These are phyloP conservation scores for Peniophora sp. DNA, from an alignment of 1,284 basidiomycete species.

Conservation along the genomic window DNA sequence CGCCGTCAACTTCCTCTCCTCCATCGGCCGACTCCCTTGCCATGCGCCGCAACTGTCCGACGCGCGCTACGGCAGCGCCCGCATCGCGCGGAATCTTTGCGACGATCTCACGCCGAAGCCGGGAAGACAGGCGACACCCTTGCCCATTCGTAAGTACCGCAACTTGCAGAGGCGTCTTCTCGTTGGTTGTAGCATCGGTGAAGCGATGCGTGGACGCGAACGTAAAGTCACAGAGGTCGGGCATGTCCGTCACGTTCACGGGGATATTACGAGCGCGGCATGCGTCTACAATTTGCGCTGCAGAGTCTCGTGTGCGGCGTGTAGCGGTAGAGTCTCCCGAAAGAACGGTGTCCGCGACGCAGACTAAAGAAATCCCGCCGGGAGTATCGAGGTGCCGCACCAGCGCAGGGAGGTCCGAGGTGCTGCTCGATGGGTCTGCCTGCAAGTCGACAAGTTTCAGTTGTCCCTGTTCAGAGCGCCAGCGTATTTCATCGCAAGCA, in stretches of 20 bases:
- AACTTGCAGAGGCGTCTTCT: constrained; percentile 67
- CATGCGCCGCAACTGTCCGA: constrained; percentile 64
- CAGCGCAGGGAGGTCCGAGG: constrained; percentile 8
- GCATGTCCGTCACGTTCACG: constrained; percentile 84
- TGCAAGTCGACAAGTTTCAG: constrained; percentile 51
- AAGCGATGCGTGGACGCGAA: constrained; percentile 89
- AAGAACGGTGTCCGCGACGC: constrained; percentile 71
- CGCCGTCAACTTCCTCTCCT: constrained; percentile 32
- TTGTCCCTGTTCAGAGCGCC: constrained; percentile 50
- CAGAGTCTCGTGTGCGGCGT: constrained; percentile 42
- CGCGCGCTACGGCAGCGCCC: constrained; percentile 71
- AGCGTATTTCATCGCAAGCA: constrained; percentile 68
- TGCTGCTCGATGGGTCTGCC: neutral
- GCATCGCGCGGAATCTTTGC: constrained; percentile 67
- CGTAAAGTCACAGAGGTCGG: constrained; percentile 82
- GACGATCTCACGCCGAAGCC: constrained; percentile 81
- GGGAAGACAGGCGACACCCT: constrained; percentile 80
- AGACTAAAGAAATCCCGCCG: constrained; percentile 47
- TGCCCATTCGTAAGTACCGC: constrained; percentile 89
- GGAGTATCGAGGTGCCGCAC: constrained; percentile 35
- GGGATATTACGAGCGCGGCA: constrained; percentile 60
- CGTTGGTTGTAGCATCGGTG: constrained; percentile 33
- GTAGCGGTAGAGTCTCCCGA: constrained; percentile 18
- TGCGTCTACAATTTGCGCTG: constrained; percentile 43
- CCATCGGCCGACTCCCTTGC: constrained; percentile 35